Conservation (phyloP, 495 filamentous ascomycete species). For the Daldinia loculata region DNA sequence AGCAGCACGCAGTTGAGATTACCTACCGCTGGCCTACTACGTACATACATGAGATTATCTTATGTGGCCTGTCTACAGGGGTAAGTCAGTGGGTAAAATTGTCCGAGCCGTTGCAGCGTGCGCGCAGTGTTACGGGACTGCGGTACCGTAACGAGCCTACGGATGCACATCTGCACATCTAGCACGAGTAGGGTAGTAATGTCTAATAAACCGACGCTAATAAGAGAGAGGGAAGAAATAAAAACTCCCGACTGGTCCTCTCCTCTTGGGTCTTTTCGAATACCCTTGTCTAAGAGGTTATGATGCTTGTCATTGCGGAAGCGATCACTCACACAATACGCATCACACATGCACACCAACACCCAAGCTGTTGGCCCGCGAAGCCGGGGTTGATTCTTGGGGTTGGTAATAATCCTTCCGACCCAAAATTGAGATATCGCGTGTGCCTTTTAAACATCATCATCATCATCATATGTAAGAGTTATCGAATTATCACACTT, state of each 20-base stretch:
- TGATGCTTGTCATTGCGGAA: slow-evolving; percentile 39
- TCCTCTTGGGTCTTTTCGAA: slow-evolving; percentile 1
- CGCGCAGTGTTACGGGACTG: slow-evolving; percentile 34
- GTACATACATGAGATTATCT: slow-evolving; percentile 39
- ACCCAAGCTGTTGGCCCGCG: slow-evolving; percentile 23
- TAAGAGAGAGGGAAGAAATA: slow-evolving; percentile 21
- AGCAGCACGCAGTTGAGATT: slow-evolving; percentile 36
- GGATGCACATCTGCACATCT: slow-evolving; percentile 24
- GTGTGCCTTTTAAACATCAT: background rate
- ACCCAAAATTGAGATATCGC: slow-evolving; percentile 16
- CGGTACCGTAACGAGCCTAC: slow-evolving; percentile 39
- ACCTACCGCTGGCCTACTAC: slow-evolving; percentile 23
- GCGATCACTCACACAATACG: slow-evolving; percentile 26
- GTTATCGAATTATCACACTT: background rate
- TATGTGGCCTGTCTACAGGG: slow-evolving; percentile 34
- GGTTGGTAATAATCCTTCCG: slow-evolving; percentile 25
- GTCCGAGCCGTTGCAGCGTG: slow-evolving; percentile 45
- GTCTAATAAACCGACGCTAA: slow-evolving; percentile 32
- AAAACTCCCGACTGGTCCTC: slow-evolving; percentile 40
- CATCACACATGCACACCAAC: slow-evolving; percentile 8
- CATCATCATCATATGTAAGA: background rate
- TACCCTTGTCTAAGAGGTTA: slow-evolving; percentile 10
- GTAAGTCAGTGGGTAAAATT: slow-evolving; percentile 42
- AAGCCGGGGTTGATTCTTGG: slow-evolving; percentile 24
- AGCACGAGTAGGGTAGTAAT: slow-evolving; percentile 35